These are phyloP conservation scores for Candida oleophila DNA, from an alignment of 805 yeast genomes.

Conservation along the genomic window DNA sequence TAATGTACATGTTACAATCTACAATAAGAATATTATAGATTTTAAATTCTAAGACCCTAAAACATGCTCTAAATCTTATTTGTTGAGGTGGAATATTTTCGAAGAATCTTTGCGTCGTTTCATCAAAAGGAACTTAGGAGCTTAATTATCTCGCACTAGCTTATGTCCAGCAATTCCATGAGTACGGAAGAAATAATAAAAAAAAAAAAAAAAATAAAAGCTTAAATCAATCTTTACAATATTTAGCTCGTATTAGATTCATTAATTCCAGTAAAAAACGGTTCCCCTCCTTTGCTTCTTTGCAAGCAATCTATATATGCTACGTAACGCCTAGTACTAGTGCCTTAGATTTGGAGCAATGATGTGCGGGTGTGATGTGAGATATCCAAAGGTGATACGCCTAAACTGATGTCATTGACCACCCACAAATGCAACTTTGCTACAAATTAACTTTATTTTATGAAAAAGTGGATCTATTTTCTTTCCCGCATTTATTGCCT, in stretches of 20 bases:
- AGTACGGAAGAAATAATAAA: neutral
- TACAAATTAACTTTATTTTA: neutral
- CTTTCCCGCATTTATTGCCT: neutral
- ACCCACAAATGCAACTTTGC: neutral
- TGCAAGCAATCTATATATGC: no score
- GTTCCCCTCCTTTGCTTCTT: no score
- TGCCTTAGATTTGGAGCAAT: no score
- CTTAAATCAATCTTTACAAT: neutral
- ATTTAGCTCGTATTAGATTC: neutral
- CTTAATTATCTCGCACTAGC: neutral
- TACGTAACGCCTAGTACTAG: no score
- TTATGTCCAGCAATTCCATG: neutral
- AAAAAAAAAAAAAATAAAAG: neutral
- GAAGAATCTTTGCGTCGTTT: no score
- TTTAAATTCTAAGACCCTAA: neutral
- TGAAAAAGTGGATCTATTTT: neutral
- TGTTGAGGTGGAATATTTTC: no score
- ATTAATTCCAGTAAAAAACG: no score
- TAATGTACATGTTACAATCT: neutral
- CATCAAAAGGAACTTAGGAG: neutral
- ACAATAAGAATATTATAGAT: neutral
- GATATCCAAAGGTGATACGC: neutral
- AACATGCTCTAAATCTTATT: neutral
- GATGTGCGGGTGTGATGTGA: neutral
- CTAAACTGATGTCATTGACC: neutral